Evolutionary conservation across 805 yeast species (phyloP).

Genomic region (Gaillardinia entomophila): DNA sequence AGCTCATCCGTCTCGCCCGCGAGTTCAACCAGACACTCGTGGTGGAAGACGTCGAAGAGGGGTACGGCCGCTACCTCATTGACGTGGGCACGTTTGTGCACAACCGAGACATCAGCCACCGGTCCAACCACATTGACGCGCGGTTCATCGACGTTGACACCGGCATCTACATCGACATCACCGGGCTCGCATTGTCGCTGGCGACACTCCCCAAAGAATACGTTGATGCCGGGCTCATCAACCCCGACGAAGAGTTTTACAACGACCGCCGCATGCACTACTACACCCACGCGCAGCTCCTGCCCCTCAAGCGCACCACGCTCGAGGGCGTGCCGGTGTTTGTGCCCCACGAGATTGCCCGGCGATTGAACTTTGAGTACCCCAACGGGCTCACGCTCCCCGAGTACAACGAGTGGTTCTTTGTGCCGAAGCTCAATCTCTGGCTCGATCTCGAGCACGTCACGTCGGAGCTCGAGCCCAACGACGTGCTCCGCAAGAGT

Average conservation of each 20-base stretch:
- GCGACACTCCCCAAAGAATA: conserved; percentile 7
- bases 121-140: conserved; percentile 10
- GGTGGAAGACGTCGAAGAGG: conserved; percentile 9
- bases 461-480: conserved; percentile 4
- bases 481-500: conserved; percentile 4
- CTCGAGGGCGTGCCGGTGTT: conserved; percentile 9
- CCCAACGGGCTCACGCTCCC: conserved; percentile 3
- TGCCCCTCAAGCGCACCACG: conserved; percentile 10
- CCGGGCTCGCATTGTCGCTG: conserved; percentile 8
- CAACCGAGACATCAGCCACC: conserved; percentile 5
- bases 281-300: conserved; percentile 7
- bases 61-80: conserved; percentile 8
- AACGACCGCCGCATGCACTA: conserved; percentile 11
- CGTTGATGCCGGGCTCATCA: conserved; percentile 2
- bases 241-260: conserved; percentile 7
- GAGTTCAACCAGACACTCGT: conserved; percentile 10
- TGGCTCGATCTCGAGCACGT: conserved; percentile 7
- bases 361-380: conserved; percentile 7
- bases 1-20: conserved; percentile 4
- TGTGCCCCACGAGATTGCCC: conserved; percentile 6
- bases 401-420: conserved; percentile 8
- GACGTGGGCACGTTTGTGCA: conserved; percentile 11
- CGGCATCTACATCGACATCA: conserved; percentile 11
- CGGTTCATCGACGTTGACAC: conserved; percentile 11
- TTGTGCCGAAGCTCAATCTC: conserved; percentile 8